Evolutionary conservation across 192 early-diverging fungal species (phyloP), one percentile per base, ranked within the genome.

Genomic region (Podila horticola): DNA sequence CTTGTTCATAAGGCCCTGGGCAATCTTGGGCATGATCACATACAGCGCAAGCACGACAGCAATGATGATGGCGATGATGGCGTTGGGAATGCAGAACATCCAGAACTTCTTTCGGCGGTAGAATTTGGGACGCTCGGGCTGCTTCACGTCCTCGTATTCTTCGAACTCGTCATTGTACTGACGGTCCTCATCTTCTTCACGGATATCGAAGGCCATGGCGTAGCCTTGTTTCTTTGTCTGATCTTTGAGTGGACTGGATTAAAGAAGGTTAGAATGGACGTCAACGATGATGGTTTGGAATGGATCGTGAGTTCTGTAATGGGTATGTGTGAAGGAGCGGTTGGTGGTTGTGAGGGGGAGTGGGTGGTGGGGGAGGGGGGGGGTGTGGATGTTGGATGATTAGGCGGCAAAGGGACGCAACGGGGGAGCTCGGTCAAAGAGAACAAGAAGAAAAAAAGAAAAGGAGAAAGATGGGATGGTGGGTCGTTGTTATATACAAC

Each of bases 21-120:
- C 82, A 63, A 88, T 84, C 64, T 81, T 84, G 26, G 87, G 87
- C 74, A 88, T 85, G 38, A 82, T 70, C 9, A 88, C 87, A 67
- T 87, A 87, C 28, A 87, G 59, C n/a, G 82, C 69, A 8, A 88
- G 50, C 36, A 82, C 58, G 11, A 88, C 81, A 26, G 85, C 68
- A 38, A 86, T 79, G 36, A 85, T 71, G 51, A 84, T 50, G 13
- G 74, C 19, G 31, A 88, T 82, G 48, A 84, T 74, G 11, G 58
- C 67, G 61, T 77, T 73, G 31, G 82, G 70, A 29, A 66, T 62
- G 67, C 87, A 88, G 29, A 77, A 79, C 20, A 76, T 72, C 87
- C 86, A 87, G 41, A 76, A 87, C 51, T 86, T 86, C 41, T 76
- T 79, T 17, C 84, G 77, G 17, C 75, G 73, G 49, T 85, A 88